Evolutionary conservation across 2,329 filamentous ascomycete genomes (phyloP).

Genomic region (Pseudocercospora macadamiae): DNA sequence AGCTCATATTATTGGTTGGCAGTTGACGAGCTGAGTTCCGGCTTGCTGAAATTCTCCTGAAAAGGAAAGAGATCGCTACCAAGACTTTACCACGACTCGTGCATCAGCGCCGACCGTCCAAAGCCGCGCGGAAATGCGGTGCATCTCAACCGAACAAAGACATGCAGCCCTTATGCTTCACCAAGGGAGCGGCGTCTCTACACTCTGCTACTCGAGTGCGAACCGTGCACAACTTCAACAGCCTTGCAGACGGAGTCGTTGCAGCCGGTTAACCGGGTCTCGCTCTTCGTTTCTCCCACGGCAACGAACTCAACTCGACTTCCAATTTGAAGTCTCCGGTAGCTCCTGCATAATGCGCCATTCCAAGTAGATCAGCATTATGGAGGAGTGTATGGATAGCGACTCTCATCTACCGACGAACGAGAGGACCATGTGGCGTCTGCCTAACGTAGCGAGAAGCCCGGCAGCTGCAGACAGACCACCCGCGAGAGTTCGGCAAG

Average conservation of each 20-base stretch:
- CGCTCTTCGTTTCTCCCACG: conserved; percentile 1
- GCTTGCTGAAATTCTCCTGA: background rate
- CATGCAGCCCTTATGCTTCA: background rate
- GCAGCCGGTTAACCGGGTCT: background rate
- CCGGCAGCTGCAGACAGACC: background rate
- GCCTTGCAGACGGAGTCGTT: background rate
- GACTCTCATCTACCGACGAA: background rate
- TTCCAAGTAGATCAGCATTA: too few species aligned
- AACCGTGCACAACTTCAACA: background rate
- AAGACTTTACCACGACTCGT: background rate
- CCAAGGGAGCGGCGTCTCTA: background rate
- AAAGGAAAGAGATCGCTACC: background rate
- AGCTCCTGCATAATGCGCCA: background rate
- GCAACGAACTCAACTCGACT: conserved; percentile 1
- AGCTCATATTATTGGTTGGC: background rate
- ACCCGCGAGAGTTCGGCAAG: background rate
- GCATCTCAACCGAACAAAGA: conserved; percentile 1
- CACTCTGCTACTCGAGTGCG: background rate
- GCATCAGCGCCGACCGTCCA: background rate
- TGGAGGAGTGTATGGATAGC: too few species aligned
- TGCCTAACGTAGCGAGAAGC: background rate
- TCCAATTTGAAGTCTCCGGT: background rate
- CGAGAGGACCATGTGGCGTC: background rate
- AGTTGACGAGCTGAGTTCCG: background rate
- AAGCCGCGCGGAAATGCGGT: background rate